These are phyloP conservation scores for Corynespora cassiicola DNA, from an alignment of 2,329 filamentous ascomycete species.

Conservation along the genomic window DNA sequence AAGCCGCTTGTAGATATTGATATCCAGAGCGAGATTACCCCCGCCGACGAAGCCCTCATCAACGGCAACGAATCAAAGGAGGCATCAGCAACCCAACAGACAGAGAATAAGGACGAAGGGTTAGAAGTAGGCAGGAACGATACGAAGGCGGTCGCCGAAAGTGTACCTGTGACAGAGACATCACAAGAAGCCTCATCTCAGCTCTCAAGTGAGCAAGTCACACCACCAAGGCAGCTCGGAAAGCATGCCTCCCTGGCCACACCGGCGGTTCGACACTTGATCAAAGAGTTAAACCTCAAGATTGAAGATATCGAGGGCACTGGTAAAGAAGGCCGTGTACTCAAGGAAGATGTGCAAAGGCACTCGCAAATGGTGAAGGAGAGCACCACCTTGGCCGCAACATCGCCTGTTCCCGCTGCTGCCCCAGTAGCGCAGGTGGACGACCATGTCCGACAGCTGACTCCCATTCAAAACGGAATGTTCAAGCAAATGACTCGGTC, in stretches of 20 bases:
- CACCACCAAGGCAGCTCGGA: constrained; percentile 52
- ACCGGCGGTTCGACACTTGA: constrained; percentile 87
- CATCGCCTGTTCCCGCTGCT: constrained; percentile 39
- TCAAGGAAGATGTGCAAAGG: constrained; percentile 85
- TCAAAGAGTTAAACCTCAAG: constrained; percentile 78
- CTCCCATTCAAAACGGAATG: constrained; percentile 87
- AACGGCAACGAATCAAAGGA: constrained; percentile 41
- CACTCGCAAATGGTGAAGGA: constrained; percentile 28
- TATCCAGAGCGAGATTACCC: constrained; percentile 77
- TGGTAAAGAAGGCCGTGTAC: constrained; percentile 86
- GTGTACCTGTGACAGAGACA: constrained; percentile 20
- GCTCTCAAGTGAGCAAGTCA: constrained; percentile 20
- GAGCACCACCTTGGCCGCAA: constrained; percentile 27
- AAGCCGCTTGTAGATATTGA: constrained; percentile 93
- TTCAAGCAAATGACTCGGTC: constrained; percentile 97
- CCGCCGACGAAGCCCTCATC: constrained; percentile 60
- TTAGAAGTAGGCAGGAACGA: constrained; percentile 42
- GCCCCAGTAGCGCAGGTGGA: constrained; percentile 45
- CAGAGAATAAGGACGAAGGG: constrained; percentile 23
- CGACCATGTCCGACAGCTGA: constrained; percentile 74
- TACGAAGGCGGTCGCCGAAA: constrained; percentile 32
- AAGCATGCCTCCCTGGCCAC: constrained; percentile 82
- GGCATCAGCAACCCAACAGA: constrained; percentile 20
- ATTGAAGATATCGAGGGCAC: constrained; percentile 83
- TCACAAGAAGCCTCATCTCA: constrained; percentile 26